Base-by-base conservation (phyloP, 768 basidiomycete genomes). In the Nidularia sp. region DNA sequence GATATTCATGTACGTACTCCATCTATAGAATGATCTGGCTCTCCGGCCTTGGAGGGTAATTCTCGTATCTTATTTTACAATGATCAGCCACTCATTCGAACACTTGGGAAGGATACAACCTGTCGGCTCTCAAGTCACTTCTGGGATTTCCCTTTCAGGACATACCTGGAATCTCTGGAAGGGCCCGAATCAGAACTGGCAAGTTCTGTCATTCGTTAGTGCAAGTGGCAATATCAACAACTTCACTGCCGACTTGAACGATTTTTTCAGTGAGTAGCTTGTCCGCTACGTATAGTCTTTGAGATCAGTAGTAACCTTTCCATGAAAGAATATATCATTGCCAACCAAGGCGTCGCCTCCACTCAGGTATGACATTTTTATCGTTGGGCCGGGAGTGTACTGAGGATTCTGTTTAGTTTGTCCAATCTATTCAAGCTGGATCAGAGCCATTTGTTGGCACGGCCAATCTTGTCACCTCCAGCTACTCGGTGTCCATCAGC, bases 11-110 rank as follows among this genome's bases (percentile, higher is more conserved):
- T 34, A 8, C 1, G 12, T 12, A 12, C 22, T 9, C 44, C 12
- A 45, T 22, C 44, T 12, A 45, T n/a, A 79, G 78, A 50, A 83
- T 83, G 80, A 80, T 83, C 53, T 83, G 81, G 81, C 73, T 83
- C 29, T 81, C 80, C 48, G 75, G 78, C 35, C 70, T 70, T 9
- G 81, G 80, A 60, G 76, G 76, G 80, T 81, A 60, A 53, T 18
- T 18, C 18, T 18, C 1, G 18, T 18, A 18, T 18, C 18, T 18
- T 18, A 18, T 18, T 18, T 18, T 18, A 18, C 18, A 18, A 18
- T 18, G 18, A 18, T 18, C 18, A 18, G 18, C 1, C 1, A 18
- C 18, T 18, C 18, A 18, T 18, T 18, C 18, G 18, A 18, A 18
- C 18, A 18, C 18, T 18, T 18, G 18, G 34, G 7, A 53, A 81